A percentile compares a stretch with the other conserved stretches of the same genome.
Conservation (phyloP, 495 filamentous ascomycete genomes). For the Aspergillus kassunensis region DNA sequence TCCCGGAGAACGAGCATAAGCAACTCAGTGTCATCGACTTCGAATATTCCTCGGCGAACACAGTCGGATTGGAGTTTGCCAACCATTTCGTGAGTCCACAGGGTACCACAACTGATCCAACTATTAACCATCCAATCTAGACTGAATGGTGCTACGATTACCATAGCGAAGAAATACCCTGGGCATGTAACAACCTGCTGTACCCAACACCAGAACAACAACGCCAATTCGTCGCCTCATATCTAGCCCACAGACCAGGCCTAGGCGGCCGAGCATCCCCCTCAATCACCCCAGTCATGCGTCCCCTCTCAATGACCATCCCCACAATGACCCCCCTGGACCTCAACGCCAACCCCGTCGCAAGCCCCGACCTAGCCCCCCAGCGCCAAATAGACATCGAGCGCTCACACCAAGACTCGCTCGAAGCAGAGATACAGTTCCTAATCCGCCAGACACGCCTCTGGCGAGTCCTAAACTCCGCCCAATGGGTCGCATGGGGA, state of each 20-base stretch:
- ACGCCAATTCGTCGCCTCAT: constrained; percentile 75
- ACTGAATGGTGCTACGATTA: constrained; percentile 99
- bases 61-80: constrained; percentile 85
- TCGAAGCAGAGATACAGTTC: constrained; percentile 59
- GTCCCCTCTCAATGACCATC: constrained; percentile 26
- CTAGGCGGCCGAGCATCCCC: constrained; percentile 54
- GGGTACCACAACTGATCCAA: not conserved
- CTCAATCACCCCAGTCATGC: constrained; percentile 42
- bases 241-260: constrained; percentile 73
- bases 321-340: constrained; percentile 32
- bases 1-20: constrained; percentile 88
- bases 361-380: constrained; percentile 21
- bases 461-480: constrained; percentile 83
- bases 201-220: constrained; percentile 85
- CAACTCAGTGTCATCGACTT: constrained; percentile 97
- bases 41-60: constrained; percentile 92
- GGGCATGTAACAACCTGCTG: constrained; percentile 58
- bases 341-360: constrained; percentile 33
- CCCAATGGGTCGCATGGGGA: constrained; percentile 94
- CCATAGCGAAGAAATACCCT: constrained; percentile 61
- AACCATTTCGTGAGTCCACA: constrained; percentile 78
- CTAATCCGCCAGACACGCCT: constrained; percentile 72
- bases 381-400: constrained; percentile 49
- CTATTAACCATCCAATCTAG: constrained; percentile 33
- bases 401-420: constrained; percentile 50